Percentiles rank a stretch among this genome's conserved stretches.
These are phyloP conservation scores for Rhododendron griersonianum DNA, from an alignment of 148 eudicot species.

Conservation along the genomic window DNA sequence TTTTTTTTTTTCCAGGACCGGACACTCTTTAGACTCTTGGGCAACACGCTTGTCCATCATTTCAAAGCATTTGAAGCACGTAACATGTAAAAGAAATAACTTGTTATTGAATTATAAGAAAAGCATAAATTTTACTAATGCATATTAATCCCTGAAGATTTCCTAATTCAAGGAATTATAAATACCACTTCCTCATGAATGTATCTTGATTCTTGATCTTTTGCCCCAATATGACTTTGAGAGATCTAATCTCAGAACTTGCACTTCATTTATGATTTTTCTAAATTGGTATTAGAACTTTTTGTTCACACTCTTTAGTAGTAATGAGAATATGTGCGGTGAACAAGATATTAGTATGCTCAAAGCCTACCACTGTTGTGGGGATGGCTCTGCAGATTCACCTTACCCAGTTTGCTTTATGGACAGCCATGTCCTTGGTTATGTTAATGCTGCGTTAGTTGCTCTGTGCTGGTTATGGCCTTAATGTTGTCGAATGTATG, in stretches of 20 bases:
- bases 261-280: background rate
- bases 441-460: background rate
- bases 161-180: background rate
- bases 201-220: background rate
- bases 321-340: background rate
- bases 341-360: background rate
- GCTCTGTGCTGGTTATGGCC: background rate
- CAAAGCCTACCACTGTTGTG: background rate
- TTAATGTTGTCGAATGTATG: background rate
- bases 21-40: background rate
- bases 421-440: background rate
- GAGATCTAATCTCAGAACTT: background rate
- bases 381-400: background rate
- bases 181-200: background rate
- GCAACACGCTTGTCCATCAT: background rate
- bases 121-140: background rate
- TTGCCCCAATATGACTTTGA: background rate
- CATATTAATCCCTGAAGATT: background rate
- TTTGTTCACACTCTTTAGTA: background rate
- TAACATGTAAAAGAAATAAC: background rate
- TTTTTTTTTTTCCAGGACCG: background rate
- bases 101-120: background rate
- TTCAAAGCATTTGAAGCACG: background rate
- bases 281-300: background rate
- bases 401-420: background rate